Evolutionary conservation across 495 filamentous ascomycete genomes (phyloP).

Genomic region (Tuber borchii): DNA sequence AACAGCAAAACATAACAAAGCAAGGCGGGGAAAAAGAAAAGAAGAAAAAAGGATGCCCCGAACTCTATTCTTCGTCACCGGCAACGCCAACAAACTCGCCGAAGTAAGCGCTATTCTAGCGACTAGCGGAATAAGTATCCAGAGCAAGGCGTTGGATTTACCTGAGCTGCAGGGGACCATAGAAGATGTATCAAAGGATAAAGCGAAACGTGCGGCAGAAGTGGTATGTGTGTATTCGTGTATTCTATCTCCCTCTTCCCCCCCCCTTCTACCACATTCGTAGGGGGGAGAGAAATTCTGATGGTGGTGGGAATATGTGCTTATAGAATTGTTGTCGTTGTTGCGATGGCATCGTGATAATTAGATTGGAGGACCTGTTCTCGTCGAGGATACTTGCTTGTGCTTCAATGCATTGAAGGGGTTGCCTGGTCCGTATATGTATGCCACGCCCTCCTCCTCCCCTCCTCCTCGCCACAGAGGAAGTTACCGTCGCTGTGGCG

Average conservation of each 20-base stretch:
- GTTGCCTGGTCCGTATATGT: conserved; percentile 97
- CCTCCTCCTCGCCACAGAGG: background rate
- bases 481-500: background rate
- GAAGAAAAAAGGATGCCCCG: conserved; percentile 11
- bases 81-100: conserved; percentile 83
- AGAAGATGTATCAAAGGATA: conserved; percentile 82
- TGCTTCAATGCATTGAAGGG: conserved; percentile 85
- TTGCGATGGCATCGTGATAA: conserved; percentile 12
- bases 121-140: conserved; percentile 58
- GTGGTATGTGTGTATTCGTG: conserved; percentile 45
- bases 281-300: background rate
- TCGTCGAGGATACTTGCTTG: conserved; percentile 92
- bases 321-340: background rate
- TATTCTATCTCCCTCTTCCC: background rate
- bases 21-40: conserved; percentile 8
- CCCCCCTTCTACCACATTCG: background rate
- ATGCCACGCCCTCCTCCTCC: conserved; percentile 38
- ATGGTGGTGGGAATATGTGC: background rate
- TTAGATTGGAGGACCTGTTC: conserved; percentile 74
- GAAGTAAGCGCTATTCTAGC: conserved; percentile 84
- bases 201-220: conserved; percentile 71
- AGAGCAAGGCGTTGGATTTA: conserved; percentile 68
- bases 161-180: conserved; percentile 87
- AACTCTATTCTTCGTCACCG: conserved; percentile 84
- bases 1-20: conserved; percentile 9